Evolutionary conservation across 306 rosid species (phyloP).

Genomic region (Cicer judaicum): DNA sequence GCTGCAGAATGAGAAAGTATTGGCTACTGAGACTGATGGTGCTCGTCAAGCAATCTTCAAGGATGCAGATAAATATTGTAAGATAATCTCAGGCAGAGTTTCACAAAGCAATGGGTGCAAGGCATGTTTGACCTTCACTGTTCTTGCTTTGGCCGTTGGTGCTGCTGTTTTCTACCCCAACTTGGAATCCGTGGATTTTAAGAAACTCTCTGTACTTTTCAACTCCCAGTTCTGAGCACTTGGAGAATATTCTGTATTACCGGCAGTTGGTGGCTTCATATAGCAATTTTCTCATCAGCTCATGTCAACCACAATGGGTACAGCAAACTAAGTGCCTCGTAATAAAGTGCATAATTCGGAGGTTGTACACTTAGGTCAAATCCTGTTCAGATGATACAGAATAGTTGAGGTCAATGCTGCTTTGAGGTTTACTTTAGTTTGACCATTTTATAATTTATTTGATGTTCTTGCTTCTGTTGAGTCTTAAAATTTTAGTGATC

Average conservation of each 20-base stretch:
- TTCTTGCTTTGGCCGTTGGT: conserved; percentile 66
- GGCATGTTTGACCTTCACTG: conserved; percentile 59
- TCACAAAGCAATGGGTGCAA: conserved; percentile 69
- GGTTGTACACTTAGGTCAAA: conserved; percentile 54
- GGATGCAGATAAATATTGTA: conserved; percentile 80
- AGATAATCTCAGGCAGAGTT: conserved; percentile 61
- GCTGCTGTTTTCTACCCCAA: conserved; percentile 65
- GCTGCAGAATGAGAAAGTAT: conserved; percentile 72
- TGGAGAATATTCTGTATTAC: conserved; percentile 47
- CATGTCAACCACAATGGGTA: conserved; percentile 38
- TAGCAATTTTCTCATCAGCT: conserved; percentile 42
- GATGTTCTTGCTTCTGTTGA: conserved; percentile 36
- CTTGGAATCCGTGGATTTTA: conserved; percentile 62
- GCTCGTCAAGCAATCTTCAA: conserved; percentile 55
- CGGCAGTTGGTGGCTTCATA: conserved; percentile 47
- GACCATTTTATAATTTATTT: conserved; percentile 55
- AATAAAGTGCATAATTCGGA: conserved; percentile 54
- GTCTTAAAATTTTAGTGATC: conserved; percentile 39
- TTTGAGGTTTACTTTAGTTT: conserved; percentile 53
- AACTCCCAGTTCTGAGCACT: conserved; percentile 54
- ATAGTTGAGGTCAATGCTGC: conserved; percentile 56
- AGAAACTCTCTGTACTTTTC: conserved; percentile 61
- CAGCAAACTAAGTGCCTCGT: conserved; percentile 46
- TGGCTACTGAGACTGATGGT: conserved; percentile 58
- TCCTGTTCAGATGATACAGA: conserved; percentile 47